Percentiles rank a stretch among this genome's conserved stretches.
phyloP scores from a whole-genome alignment of 2,329 filamentous ascomycete genomes.

The Teratosphaeria gauchensis region DNA sequence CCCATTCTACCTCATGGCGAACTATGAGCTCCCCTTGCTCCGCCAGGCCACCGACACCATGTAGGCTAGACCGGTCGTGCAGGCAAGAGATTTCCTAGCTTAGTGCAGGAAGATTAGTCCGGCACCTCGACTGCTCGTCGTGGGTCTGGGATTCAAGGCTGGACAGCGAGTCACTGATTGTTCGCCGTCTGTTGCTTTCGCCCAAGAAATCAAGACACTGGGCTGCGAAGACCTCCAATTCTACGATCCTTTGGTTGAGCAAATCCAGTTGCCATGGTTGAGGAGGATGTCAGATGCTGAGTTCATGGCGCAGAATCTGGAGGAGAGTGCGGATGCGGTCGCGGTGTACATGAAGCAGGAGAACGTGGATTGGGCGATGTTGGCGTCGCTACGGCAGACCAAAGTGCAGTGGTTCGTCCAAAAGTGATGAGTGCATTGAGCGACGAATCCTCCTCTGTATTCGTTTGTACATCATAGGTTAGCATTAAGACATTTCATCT shows the following conservation, averaged over 20 bases:
- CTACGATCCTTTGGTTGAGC: neutral
- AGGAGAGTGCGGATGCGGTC: neutral
- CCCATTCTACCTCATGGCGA: neutral
- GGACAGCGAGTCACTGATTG: neutral
- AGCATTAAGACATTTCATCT: neutral
- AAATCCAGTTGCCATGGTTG: neutral
- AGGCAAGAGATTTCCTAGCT: neutral
- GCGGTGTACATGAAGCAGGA: neutral
- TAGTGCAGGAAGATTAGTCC: neutral
- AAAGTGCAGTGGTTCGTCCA: neutral
- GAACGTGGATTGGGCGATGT: neutral
- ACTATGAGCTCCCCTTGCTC: neutral
- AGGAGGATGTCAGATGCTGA: neutral
- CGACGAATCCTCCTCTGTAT: neutral
- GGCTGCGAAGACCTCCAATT: neutral
- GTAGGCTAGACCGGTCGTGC: neutral
- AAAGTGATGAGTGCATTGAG: neutral
- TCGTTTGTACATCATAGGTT: neutral
- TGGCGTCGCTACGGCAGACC: neutral
- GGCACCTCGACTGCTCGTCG: neutral
- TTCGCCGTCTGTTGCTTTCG: neutral
- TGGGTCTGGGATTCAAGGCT: neutral
- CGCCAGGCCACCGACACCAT: neutral
- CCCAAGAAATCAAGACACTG: neutral
- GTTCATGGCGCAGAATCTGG: neutral